Conservation (phyloP, 768 basidiomycete genomes). For the Kwoniella dendrophila region DNA sequence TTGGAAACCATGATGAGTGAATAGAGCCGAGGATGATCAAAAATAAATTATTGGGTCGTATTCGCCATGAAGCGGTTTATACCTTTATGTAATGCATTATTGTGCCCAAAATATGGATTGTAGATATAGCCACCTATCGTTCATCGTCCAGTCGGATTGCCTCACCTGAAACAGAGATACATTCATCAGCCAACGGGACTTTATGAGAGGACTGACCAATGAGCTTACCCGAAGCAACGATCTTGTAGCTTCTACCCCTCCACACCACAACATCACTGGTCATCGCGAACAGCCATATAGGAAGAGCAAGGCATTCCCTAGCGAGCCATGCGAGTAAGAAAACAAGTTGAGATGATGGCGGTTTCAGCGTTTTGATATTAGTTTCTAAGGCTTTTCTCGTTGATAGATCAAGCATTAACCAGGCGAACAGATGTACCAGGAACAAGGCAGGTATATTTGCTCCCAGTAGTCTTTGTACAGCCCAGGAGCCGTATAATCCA, state of each 20-base stretch:
- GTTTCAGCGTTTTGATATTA: conserved; percentile 61
- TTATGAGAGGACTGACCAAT: background rate
- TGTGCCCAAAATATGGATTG: background rate
- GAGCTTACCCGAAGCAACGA: conserved; percentile 74
- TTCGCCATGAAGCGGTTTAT: no score
- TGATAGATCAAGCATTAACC: conserved; percentile 79
- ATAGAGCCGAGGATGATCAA: no score
- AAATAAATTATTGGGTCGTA: no score
- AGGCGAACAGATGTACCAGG: conserved; percentile 62
- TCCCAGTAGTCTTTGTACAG: conserved; percentile 59
- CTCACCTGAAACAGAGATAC: background rate
- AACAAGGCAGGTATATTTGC: conserved; percentile 57
- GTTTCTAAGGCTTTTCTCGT: conserved; percentile 77
- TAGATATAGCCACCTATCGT: background rate
- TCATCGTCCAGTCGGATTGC: conserved; percentile 15
- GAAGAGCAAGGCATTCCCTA: conserved; percentile 80
- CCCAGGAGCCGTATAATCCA: conserved; percentile 66
- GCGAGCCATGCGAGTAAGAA: conserved; percentile 78
- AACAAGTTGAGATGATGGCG: conserved; percentile 57
- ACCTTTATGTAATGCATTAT: conserved; percentile 3
- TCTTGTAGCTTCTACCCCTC: conserved; percentile 78
- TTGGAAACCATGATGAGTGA: no score
- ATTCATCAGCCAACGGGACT: background rate
- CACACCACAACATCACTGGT: conserved; percentile 79
- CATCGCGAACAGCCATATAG: conserved; percentile 83